Percentiles rank a stretch among this genome's conserved stretches.
phyloP scores from a whole-genome alignment of 2,329 filamentous ascomycete genomes.

The Leptodontidium sp. region DNA sequence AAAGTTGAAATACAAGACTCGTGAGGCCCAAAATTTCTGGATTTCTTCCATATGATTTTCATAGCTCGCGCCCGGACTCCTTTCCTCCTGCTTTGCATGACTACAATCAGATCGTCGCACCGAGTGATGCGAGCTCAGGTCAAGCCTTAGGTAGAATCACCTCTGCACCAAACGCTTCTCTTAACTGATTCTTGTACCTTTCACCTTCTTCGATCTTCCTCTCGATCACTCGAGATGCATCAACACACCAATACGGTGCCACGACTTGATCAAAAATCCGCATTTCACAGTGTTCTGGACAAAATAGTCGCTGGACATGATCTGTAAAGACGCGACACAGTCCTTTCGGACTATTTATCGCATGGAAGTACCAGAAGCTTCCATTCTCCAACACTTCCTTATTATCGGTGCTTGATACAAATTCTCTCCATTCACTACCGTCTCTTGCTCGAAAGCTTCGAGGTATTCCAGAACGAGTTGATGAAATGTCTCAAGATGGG shows the following conservation, averaged over 20 bases:
- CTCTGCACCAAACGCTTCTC: not conserved
- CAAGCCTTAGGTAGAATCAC: no score
- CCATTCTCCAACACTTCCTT: not conserved
- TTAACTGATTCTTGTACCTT: constrained; percentile 1
- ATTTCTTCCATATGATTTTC: no score
- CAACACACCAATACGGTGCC: not conserved
- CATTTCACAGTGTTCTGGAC: not conserved
- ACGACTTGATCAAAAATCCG: constrained; percentile 10
- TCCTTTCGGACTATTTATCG: constrained; percentile 9
- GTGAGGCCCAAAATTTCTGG: no score
- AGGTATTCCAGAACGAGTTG: constrained; percentile 2
- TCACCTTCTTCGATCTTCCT: constrained; percentile 10
- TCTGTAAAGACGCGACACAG: constrained; percentile 5
- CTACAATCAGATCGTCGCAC: no score
- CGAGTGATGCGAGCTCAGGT: no score
- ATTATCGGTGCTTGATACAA: constrained; percentile 5
- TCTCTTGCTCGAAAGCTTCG: constrained; percentile 11
- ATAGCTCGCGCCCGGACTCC: no score
- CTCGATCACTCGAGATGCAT: not conserved
- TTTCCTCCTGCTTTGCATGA: no score
- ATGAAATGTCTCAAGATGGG: constrained; percentile 3
- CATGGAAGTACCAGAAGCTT: constrained; percentile 9
- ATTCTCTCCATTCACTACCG: not conserved
- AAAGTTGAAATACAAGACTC: no score
- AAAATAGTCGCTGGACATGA: constrained; percentile 1